Evolutionary conservation across 768 basidiomycete species (phyloP).

Genomic region (Leccinellum luteum): DNA sequence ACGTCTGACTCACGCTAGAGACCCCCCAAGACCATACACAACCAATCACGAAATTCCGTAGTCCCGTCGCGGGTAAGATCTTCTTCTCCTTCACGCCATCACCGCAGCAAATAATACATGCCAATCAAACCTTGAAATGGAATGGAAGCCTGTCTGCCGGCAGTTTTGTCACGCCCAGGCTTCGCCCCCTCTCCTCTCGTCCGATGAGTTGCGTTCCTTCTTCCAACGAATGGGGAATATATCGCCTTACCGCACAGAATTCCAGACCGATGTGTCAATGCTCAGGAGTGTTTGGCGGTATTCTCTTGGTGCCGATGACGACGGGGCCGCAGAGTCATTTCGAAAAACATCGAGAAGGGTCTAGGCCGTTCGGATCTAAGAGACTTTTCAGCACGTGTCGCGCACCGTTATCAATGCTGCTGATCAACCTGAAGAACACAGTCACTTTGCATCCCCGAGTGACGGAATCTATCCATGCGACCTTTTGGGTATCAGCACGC

Average conservation of each 20-base stretch:
- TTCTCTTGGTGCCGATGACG: neutral
- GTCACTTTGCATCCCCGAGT: neutral
- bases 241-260: neutral
- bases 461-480: conserved; percentile 9
- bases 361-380: neutral
- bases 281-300: neutral
- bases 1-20: neutral
- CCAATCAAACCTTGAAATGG: conserved; percentile 25
- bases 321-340: neutral
- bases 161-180: neutral
- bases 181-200: neutral
- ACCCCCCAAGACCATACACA: neutral
- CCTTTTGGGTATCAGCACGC: neutral
- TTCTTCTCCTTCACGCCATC: conserved; percentile 14
- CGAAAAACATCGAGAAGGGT: neutral
- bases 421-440: conserved; percentile 4
- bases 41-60: conserved; percentile 12
- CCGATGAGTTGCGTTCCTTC: neutral
- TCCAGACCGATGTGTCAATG: neutral
- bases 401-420: conserved; percentile 5
- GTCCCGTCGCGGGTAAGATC: neutral
- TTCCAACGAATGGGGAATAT: neutral
- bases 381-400: neutral
- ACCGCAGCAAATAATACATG: conserved; percentile 16
- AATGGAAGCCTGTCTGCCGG: conserved; percentile 21